phyloP scores from a whole-genome alignment of 164 flowering plant genomes.

The Magnolia officinalis region DNA sequence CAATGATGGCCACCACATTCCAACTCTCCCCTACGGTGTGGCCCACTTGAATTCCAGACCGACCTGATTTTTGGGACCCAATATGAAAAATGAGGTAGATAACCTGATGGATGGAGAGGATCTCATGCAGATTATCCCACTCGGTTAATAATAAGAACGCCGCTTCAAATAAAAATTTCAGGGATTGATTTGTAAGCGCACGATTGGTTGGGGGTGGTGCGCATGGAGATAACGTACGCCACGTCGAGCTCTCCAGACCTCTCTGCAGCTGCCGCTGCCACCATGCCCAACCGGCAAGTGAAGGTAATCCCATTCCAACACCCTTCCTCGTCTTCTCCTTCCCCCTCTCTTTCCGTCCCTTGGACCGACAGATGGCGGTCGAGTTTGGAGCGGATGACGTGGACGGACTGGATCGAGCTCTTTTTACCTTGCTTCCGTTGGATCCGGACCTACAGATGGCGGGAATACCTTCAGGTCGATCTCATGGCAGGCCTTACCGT shows the following conservation, averaged over 20 bases:
- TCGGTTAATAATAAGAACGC: too few species aligned
- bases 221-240: constrained; percentile 74
- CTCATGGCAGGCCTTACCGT: constrained; percentile 84
- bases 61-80: too few species aligned
- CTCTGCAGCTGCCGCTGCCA: background rate
- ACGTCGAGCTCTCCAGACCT: constrained; percentile 54
- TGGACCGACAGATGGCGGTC: constrained; percentile 30
- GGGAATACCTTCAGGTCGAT: constrained; percentile 78
- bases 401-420: constrained; percentile 57
- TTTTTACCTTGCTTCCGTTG: constrained; percentile 78
- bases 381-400: constrained; percentile 47
- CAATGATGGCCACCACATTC: too few species aligned
- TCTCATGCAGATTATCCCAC: too few species aligned
- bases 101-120: too few species aligned
- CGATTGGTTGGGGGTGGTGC: background rate
- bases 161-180: too few species aligned
- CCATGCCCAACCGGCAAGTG: constrained; percentile 24
- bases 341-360: constrained; percentile 22
- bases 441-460: constrained; percentile 73
- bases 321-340: constrained; percentile 33
- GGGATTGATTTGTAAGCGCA: too few species aligned
- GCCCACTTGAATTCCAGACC: too few species aligned
- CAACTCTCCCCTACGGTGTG: too few species aligned
- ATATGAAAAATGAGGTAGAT: too few species aligned
- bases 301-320: constrained; percentile 66